These are phyloP conservation scores for Fraxinus sp. DNA, from an alignment of 305 asterid species.

Conservation along the genomic window DNA sequence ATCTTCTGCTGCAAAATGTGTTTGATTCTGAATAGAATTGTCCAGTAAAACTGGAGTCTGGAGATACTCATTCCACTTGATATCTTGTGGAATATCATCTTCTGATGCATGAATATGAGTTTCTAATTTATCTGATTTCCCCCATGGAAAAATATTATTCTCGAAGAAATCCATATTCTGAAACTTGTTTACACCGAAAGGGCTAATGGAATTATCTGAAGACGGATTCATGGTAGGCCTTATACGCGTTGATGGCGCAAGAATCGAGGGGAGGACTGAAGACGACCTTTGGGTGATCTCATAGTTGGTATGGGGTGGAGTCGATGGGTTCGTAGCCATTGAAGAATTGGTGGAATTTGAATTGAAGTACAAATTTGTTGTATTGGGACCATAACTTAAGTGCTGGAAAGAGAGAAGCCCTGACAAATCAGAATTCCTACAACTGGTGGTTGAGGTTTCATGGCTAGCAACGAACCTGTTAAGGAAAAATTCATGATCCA, in stretches of 20 bases:
- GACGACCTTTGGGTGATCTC: neutral
- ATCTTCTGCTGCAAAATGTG: constrained; percentile 34
- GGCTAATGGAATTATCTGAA: constrained; percentile 6
- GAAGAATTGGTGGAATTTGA: constrained; percentile 18
- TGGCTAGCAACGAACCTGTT: constrained; percentile 48
- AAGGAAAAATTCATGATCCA: constrained; percentile 65
- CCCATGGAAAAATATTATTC: constrained; percentile 23
- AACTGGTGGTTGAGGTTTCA: constrained; percentile 25
- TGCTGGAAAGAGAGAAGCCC: constrained; percentile 41
- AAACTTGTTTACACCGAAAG: constrained; percentile 33
- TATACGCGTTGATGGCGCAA: neutral
- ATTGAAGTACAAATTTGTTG: constrained; percentile 36
- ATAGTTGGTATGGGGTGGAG: neutral
- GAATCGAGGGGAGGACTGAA: neutral
- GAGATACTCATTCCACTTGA: constrained; percentile 72
- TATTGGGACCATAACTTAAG: constrained; percentile 27
- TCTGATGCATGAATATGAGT: neutral
- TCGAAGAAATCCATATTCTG: constrained; percentile 49
- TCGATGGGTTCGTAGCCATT: neutral
- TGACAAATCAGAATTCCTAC: constrained; percentile 22
- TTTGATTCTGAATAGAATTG: constrained; percentile 28
- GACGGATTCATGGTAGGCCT: constrained; percentile 29
- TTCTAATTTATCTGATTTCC: constrained; percentile 32
- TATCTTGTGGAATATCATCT: constrained; percentile 27
- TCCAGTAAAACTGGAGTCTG: constrained; percentile 54